These are phyloP conservation scores for Eurotiales sp. DNA, from an alignment of 2,329 filamentous ascomycete genomes.

Conservation along the genomic window DNA sequence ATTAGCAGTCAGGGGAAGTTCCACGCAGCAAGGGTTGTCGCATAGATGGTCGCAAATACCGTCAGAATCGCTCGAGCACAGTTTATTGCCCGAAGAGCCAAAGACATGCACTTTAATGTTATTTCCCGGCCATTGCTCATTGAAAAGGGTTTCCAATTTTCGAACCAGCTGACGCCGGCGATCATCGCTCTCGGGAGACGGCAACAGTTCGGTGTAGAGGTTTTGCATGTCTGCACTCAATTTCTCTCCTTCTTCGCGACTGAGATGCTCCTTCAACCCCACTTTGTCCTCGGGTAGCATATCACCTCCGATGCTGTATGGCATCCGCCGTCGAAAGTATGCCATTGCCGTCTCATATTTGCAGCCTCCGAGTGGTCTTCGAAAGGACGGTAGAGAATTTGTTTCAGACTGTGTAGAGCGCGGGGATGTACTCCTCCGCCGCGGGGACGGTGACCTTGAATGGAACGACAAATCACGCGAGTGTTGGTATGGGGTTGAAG, in stretches of 20 bases:
- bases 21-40: not conserved
- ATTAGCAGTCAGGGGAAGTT: not conserved
- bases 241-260: slow-evolving; percentile 68
- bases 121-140: slow-evolving; percentile 85
- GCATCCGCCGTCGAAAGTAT: slow-evolving; percentile 79
- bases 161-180: slow-evolving; percentile 72
- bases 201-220: slow-evolving; percentile 79
- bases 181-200: slow-evolving; percentile 72
- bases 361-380: slow-evolving; percentile 66
- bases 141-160: slow-evolving; percentile 85
- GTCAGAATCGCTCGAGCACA: slow-evolving; percentile 95
- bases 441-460: slow-evolving; percentile 78
- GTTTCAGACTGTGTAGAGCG: slow-evolving; percentile 88
- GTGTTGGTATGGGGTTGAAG: slow-evolving; percentile 88
- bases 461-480: slow-evolving; percentile 76
- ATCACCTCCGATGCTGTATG: slow-evolving; percentile 84
- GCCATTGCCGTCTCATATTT: slow-evolving; percentile 85
- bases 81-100: slow-evolving; percentile 92
- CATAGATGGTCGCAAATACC: slow-evolving; percentile 53
- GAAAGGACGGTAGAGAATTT: slow-evolving; percentile 67
- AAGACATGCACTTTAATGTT: slow-evolving; percentile 90
- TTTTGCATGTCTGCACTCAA: slow-evolving; percentile 79
- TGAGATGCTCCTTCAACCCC: slow-evolving; percentile 66
- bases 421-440: slow-evolving; percentile 73
- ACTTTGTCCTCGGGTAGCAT: slow-evolving; percentile 66